Conservation (phyloP, 441 rosid species). For the Raphanus hybrid region DNA sequence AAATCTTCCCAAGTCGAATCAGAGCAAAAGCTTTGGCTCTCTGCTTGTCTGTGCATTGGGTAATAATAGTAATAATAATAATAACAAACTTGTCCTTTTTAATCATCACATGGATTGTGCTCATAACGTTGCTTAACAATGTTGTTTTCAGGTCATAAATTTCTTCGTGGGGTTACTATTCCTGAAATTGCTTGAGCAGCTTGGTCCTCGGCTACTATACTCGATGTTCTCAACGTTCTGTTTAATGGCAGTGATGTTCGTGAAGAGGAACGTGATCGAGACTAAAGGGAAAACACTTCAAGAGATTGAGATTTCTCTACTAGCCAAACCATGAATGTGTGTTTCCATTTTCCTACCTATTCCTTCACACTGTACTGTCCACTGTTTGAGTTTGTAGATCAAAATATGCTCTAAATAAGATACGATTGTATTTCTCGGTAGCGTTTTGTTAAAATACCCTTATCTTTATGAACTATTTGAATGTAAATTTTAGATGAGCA, state of each 20-base stretch:
- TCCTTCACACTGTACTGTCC: background rate
- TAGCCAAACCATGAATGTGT: conserved; percentile 37
- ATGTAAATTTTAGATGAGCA: background rate
- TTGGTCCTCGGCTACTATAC: conserved; percentile 64
- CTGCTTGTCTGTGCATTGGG: conserved; percentile 84
- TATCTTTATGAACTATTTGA: background rate
- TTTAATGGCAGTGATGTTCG: conserved; percentile 61
- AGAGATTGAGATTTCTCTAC: conserved; percentile 73
- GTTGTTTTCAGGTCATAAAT: conserved; percentile 63
- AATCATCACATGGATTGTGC: background rate
- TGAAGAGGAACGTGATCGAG: conserved; percentile 68
- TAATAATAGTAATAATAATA: conserved; percentile 36
- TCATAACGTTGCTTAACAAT: conserved; percentile 7
- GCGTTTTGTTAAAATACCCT: background rate
- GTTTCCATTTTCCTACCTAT: background rate
- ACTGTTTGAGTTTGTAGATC: conserved; percentile 10
- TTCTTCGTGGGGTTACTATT: conserved; percentile 79
- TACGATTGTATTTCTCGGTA: background rate
- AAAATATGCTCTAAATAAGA: conserved; percentile 7
- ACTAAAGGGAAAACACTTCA: conserved; percentile 80
- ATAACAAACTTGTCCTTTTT: background rate
- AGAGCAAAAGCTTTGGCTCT: conserved; percentile 81
- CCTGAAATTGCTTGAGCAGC: conserved; percentile 61
- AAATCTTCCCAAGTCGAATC: conserved; percentile 71
- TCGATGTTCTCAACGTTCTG: conserved; percentile 62